A percentile compares a stretch with the other conserved stretches of the same genome.
These are phyloP conservation scores for Candida hispaniensis DNA, from an alignment of 805 yeast genomes.

Conservation along the genomic window DNA sequence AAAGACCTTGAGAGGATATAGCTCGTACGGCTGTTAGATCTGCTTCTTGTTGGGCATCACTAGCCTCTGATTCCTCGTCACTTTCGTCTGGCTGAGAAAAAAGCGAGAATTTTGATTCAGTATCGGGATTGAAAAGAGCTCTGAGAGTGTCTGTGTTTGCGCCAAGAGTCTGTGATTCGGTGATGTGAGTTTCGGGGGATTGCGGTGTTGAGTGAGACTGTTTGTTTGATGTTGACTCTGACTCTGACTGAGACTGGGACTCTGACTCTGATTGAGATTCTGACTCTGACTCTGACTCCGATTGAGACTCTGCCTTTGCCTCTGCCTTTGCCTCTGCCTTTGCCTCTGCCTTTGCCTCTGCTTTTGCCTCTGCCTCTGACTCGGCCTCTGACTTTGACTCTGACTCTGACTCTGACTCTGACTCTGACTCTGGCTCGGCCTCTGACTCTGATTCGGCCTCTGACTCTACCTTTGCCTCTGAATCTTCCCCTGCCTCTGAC, in stretches of 20 bases:
- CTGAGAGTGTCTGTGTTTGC: slow-evolving; percentile 18
- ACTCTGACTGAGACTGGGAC: no score
- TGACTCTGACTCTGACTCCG: slow-evolving; percentile 4
- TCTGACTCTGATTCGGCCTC: slow-evolving; percentile 2
- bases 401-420: not conserved
- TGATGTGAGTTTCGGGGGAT: not conserved
- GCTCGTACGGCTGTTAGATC: slow-evolving; percentile 2
- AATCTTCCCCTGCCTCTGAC: slow-evolving; percentile 6
- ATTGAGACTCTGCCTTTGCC: not conserved
- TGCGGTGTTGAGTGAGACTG: no score
- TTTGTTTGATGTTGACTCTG: no score
- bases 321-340: not conserved
- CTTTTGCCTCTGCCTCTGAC: slow-evolving; percentile 5
- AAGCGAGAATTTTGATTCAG: slow-evolving; percentile 18
- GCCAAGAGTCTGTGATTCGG: slow-evolving; percentile 11
- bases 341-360: slow-evolving; percentile 1
- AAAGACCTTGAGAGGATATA: slow-evolving; percentile 32
- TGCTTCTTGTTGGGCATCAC: not conserved
- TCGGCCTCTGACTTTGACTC: slow-evolving; percentile 1
- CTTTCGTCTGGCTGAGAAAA: slow-evolving; percentile 21
- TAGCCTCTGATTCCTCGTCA: slow-evolving; percentile 17
- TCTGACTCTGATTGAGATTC: slow-evolving; percentile 5
- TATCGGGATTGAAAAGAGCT: slow-evolving; percentile 18
- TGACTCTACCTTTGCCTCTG: slow-evolving; percentile 11
- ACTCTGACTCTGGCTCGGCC: not conserved